Conservation (phyloP, 768 basidiomycete genomes). For the Termitomyces sp. region DNA sequence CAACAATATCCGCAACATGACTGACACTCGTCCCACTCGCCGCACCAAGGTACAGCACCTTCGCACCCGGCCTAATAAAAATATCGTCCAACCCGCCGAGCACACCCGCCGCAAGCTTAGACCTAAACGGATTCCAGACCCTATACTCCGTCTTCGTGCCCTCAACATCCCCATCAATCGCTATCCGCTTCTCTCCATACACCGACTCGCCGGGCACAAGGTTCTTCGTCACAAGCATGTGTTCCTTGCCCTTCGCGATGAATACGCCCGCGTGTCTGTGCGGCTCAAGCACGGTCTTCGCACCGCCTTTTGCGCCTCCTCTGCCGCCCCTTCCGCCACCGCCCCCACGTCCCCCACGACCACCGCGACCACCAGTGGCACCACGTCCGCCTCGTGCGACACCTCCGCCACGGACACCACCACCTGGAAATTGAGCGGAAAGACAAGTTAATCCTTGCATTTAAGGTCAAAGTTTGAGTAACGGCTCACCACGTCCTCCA, state of each 20-base stretch:
- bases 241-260: conserved; percentile 97
- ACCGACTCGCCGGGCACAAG: conserved; percentile 97
- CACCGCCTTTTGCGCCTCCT: conserved; percentile 75
- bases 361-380: conserved; percentile 38
- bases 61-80: conserved; percentile 88
- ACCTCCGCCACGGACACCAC: conserved; percentile 24
- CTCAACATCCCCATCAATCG: conserved; percentile 71
- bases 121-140: conserved; percentile 99
- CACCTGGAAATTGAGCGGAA: conserved; percentile 1
- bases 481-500: conserved; percentile 29
- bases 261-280: conserved; percentile 95
- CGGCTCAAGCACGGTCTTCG: conserved; percentile 90
- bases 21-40: conserved; percentile 97
- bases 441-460: background rate
- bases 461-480: background rate
- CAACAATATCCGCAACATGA: conserved; percentile 98
- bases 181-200: conserved; percentile 97
- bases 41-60: conserved; percentile 96
- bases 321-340: conserved; percentile 59
- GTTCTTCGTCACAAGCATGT: conserved; percentile 96
- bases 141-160: conserved; percentile 93
- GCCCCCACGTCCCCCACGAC: conserved; percentile 41
- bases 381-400: conserved; percentile 32
- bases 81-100: conserved; percentile 93
- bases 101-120: conserved; percentile 95